Base-by-base conservation (phyloP, 495 filamentous ascomycete genomes). In the Aspergillus affinis region DNA sequence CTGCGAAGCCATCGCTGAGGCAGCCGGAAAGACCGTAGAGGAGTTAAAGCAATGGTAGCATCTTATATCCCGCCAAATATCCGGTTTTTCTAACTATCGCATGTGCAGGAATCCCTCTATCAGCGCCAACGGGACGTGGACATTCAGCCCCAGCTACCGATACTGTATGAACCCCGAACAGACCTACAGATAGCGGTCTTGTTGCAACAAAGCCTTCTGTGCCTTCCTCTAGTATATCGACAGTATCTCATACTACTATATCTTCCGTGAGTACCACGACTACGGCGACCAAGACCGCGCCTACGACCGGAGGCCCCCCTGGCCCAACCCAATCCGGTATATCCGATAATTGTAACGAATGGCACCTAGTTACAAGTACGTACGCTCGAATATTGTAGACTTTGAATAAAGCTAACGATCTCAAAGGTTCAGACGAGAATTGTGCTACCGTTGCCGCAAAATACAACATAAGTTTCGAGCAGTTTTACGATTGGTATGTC, bases 381-480 rank as follows among this genome's bases (percentile, higher is more conserved):
- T 51, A 57, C 19, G 9, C 19, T 5, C 4, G 6, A 30, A 20
- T 47, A 7, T 21, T 23, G n/a, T 10, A 46, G n/a, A 6, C 2
- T 19, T 20, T 49, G 8, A 26, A 21, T 49, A 49, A n/a, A 49
- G 47, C 36, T 41, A 41, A 15, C 36, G 36, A 41, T 41, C 4
- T 13, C 13, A 41, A 15, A 44, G 47, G 53, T 5, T 20, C 32
- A 18, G 54, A 54, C n/a, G 49, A 61, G n/a, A 47, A 19, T 41
- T 61, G 54, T 26, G 13, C 19, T 6, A 18, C 13, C 15, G 49
- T 61, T 63, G 58, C 65, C 3, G 18, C 36, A 17, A 36, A 56
- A 49, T 54, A 57, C 20, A 30, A 21, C 30, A 66, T 63, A 55
- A 77, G 70, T 56, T 58, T 59, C 1, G 65, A 75, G 4, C 67